A percentile compares a stretch with the other conserved stretches of the same genome.
phyloP scores from a whole-genome alignment of 495 filamentous ascomycete species.

The Tuber borchii region DNA sequence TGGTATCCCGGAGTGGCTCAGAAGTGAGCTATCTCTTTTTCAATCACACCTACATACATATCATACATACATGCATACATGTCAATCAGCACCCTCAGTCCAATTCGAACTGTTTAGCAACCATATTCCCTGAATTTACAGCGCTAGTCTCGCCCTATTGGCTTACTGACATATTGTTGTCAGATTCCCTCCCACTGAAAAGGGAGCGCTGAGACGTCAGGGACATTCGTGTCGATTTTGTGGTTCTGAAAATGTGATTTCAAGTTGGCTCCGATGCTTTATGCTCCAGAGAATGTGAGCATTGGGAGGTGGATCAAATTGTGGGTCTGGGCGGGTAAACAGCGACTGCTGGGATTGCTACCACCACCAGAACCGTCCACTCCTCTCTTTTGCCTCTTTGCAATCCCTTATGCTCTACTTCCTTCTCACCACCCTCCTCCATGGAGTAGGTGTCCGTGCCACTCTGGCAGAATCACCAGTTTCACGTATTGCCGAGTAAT shows the following conservation, averaged over 20 bases:
- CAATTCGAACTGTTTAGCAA: not conserved
- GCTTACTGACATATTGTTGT: not conserved
- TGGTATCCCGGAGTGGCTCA: slow-evolving; percentile 22
- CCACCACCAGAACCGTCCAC: not conserved
- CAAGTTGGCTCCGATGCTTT: not conserved
- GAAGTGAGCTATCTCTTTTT: slow-evolving; percentile 41
- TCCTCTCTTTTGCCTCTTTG: not conserved
- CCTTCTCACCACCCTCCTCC: not conserved
- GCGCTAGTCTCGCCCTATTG: not conserved
- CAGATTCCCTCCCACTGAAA: not conserved
- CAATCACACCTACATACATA: slow-evolving; percentile 8
- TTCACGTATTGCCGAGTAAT: not conserved
- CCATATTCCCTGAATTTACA: not conserved
- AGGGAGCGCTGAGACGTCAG: not conserved
- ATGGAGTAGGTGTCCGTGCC: not conserved
- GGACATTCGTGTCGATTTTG: not conserved
- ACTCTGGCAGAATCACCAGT: not conserved
- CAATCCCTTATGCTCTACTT: not conserved
- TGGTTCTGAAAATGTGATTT: not conserved
- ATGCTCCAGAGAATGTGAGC: not conserved
- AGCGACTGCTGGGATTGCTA: not conserved
- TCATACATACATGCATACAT: not conserved
- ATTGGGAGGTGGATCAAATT: slow-evolving; percentile 3
- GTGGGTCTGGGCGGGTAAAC: slow-evolving; percentile 4
- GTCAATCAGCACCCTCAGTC: not conserved